Percentiles rank a stretch among this genome's conserved stretches.
phyloP scores from a whole-genome alignment of 352 stramenopile genomes.

The Pythium rhizo-oryzae region DNA sequence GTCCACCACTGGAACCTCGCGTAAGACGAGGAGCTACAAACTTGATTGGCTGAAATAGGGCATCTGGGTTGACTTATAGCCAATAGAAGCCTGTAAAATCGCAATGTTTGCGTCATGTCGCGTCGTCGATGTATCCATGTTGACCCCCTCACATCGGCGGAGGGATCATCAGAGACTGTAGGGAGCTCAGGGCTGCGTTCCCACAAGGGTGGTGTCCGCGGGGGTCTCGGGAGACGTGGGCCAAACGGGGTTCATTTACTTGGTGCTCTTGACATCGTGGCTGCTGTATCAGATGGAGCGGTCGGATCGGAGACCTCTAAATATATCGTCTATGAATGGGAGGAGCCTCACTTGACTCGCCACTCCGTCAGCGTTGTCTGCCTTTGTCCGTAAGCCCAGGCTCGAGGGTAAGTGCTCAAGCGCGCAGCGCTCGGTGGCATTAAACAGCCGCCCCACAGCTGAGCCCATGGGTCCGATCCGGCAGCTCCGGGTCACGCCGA shows the following conservation, averaged over 20 bases:
- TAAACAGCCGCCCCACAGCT: neutral
- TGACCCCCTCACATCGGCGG: neutral
- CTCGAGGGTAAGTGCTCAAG: too few species aligned
- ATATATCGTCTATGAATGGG: too few species aligned
- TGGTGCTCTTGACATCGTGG: too few species aligned
- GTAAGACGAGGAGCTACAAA: slow-evolving; percentile 14
- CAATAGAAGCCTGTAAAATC: neutral
- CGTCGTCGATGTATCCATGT: slow-evolving; percentile 16
- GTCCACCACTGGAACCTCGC: slow-evolving; percentile 3
- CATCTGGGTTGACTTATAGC: neutral
- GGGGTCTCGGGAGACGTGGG: too few species aligned
- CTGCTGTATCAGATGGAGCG: too few species aligned
- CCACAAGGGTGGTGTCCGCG: too few species aligned
- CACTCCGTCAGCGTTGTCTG: too few species aligned
- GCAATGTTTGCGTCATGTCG: slow-evolving; percentile 18
- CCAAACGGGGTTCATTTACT: too few species aligned
- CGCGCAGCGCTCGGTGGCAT: too few species aligned
- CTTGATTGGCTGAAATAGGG: slow-evolving; percentile 14
- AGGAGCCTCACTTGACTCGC: too few species aligned
- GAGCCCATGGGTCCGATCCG: neutral
- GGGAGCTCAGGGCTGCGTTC: neutral
- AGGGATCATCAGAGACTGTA: neutral
- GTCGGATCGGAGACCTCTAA: too few species aligned
- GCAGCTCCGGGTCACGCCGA: neutral
- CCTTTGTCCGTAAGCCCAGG: too few species aligned